A percentile compares a stretch with the other conserved stretches of the same genome.
These are phyloP conservation scores for Acer campestre DNA, from an alignment of 345 rosid species.

Conservation along the genomic window DNA sequence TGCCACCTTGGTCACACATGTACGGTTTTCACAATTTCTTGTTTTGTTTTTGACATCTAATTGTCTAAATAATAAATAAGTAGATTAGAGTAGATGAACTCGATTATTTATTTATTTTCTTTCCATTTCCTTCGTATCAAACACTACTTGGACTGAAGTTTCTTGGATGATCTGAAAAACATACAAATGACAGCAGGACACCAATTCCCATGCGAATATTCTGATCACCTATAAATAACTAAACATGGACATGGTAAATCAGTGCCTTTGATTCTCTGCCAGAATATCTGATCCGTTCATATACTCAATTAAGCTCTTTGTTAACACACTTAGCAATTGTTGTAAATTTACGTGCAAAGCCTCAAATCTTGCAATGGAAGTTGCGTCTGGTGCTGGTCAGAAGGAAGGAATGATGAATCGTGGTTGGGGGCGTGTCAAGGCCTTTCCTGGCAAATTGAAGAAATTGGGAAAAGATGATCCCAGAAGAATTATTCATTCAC, in stretches of 20 bases:
- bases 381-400: neutral
- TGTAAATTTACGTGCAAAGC: neutral
- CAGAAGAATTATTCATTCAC: slow-evolving; percentile 38
- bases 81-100: neutral
- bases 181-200: neutral
- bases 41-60: neutral
- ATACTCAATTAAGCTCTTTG: neutral
- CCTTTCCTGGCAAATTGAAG: slow-evolving; percentile 14
- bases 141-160: neutral
- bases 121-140: neutral
- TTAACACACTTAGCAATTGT: too few species aligned
- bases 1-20: slow-evolving; percentile 2
- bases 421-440: neutral
- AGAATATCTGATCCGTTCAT: neutral
- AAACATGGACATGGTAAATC: neutral
- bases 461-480: slow-evolving; percentile 43
- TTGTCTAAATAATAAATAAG: neutral
- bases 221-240: neutral
- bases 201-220: neutral
- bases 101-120: too few species aligned
- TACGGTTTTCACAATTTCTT: neutral
- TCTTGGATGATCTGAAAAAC: neutral
- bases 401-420: slow-evolving; percentile 4
- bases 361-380: neutral
- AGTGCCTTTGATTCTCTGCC: neutral